Conservation (phyloP, 2,329 filamentous ascomycete genomes). For the Beauveria australis region DNA sequence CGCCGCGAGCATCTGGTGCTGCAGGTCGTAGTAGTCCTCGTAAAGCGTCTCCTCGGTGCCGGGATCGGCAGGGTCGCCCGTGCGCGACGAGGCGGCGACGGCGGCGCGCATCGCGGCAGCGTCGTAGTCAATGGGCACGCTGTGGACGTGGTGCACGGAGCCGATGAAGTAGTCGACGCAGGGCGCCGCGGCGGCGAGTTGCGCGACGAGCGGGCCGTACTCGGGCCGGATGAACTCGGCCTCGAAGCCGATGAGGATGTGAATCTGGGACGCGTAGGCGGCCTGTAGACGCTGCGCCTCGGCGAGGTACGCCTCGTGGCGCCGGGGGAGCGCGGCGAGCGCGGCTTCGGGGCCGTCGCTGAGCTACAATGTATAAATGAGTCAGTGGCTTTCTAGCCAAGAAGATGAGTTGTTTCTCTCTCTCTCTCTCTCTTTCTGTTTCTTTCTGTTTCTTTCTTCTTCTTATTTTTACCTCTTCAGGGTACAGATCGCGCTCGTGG, state of each 20-base stretch:
- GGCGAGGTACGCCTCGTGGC: constrained; percentile 63
- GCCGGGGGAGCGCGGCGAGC: constrained; percentile 40
- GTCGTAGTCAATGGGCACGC: constrained; percentile 85
- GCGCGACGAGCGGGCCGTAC: constrained; percentile 48
- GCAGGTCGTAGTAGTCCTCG: constrained; percentile 80
- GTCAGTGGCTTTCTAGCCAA: background rate
- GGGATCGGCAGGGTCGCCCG: constrained; percentile 5
- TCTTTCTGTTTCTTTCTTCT: background rate
- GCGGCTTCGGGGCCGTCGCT: constrained; percentile 36
- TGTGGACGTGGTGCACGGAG: constrained; percentile 82
- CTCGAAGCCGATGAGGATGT: constrained; percentile 84
- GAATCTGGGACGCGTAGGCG: constrained; percentile 62
- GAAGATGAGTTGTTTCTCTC: background rate
- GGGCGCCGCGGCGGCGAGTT: constrained; percentile 48
- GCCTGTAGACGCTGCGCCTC: constrained; percentile 67
- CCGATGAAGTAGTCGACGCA: constrained; percentile 85
- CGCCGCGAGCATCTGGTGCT: constrained; percentile 68
- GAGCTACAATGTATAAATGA: constrained; percentile 27
- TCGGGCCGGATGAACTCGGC: constrained; percentile 79
- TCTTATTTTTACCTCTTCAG: constrained; percentile 61
- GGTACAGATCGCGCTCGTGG: constrained; percentile 70
- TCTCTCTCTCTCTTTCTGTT: too few species aligned
- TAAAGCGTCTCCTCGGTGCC: constrained; percentile 65
- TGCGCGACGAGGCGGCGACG: constrained; percentile 21
- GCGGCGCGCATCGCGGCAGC: constrained; percentile 50